Conservation (phyloP, 1,284 basidiomycete genomes). For the Boletellus deceptivus region DNA sequence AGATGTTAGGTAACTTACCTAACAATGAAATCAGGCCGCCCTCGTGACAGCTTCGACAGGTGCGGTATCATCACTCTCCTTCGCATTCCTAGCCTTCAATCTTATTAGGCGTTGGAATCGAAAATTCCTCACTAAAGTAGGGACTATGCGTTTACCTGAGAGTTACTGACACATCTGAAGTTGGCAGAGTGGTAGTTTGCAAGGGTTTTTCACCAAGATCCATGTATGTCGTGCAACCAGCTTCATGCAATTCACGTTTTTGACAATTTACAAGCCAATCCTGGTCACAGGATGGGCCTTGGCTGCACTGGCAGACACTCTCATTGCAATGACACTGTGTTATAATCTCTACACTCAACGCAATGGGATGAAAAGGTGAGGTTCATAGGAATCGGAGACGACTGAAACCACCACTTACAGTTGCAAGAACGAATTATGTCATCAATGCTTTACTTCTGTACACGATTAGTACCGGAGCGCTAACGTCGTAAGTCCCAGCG, state of each 20-base stretch:
- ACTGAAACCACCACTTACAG: too few species aligned
- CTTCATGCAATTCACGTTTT: neutral
- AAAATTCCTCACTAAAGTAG: slow-evolving; percentile 2
- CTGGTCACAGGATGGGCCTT: too few species aligned
- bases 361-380: too few species aligned
- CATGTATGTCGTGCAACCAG: neutral
- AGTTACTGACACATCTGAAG: neutral
- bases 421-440: too few species aligned
- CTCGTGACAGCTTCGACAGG: neutral
- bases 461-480: too few species aligned
- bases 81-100: neutral
- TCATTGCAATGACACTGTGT: too few species aligned
- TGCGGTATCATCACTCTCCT: neutral
- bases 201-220: slow-evolving; percentile 3
- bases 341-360: too few species aligned
- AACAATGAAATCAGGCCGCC: neutral
- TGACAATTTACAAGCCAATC: too few species aligned
- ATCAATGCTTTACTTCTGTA: too few species aligned
- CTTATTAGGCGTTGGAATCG: slow-evolving; percentile 2
- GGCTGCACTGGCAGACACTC: too few species aligned
- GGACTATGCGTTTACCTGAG: neutral
- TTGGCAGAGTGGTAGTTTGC: neutral
- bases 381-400: too few species aligned
- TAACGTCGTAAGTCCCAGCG: too few species aligned
- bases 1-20: neutral